Percentiles rank a stretch among this genome's conserved stretches.
Evolutionary conservation across 495 filamentous ascomycete genomes (phyloP).

Genomic region (Neurospora sublineolata): DNA sequence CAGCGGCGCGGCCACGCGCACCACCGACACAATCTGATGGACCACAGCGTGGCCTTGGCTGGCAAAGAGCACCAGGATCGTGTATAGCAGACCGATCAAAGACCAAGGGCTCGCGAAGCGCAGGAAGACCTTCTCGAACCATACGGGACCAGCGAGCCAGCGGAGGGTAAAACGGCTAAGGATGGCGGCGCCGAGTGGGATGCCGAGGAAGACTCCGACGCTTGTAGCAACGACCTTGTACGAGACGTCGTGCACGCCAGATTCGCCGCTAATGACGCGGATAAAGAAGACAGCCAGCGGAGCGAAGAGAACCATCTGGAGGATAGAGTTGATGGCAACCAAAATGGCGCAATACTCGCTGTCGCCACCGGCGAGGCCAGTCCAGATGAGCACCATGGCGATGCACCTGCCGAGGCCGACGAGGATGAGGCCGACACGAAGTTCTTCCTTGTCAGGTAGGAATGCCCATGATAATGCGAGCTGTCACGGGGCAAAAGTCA

Average conservation of each 20-base stretch:
- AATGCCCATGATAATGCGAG: conserved; percentile 72
- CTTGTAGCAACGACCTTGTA: conserved; percentile 67
- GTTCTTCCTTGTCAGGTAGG: conserved; percentile 55
- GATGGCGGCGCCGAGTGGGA: conserved; percentile 70
- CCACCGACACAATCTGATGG: conserved; percentile 70
- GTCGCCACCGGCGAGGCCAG: conserved; percentile 54
- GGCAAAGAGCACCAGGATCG: conserved; percentile 76
- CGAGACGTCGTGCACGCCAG: conserved; percentile 30
- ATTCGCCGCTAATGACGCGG: conserved; percentile 47
- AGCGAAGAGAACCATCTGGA: conserved; percentile 81
- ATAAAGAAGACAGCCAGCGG: conserved; percentile 73
- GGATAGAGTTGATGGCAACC: conserved; percentile 74
- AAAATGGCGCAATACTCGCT: conserved; percentile 81
- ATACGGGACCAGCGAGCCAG: conserved; percentile 36
- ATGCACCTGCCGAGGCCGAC: conserved; percentile 74
- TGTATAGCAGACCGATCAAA: conserved; percentile 73
- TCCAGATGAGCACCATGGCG: conserved; percentile 50
- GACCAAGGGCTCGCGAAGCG: conserved; percentile 60
- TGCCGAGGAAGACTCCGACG: conserved; percentile 77
- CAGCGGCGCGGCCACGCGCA: conserved; percentile 69
- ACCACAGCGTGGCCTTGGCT: conserved; percentile 71
- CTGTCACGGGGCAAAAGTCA: conserved; percentile 27
- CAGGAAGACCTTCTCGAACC: conserved; percentile 63
- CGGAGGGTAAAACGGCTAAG: conserved; percentile 58
- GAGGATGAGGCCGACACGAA: conserved; percentile 64